phyloP scores from a whole-genome alignment of 164 flowering plant genomes.

The Cinnamomum micranthum region DNA sequence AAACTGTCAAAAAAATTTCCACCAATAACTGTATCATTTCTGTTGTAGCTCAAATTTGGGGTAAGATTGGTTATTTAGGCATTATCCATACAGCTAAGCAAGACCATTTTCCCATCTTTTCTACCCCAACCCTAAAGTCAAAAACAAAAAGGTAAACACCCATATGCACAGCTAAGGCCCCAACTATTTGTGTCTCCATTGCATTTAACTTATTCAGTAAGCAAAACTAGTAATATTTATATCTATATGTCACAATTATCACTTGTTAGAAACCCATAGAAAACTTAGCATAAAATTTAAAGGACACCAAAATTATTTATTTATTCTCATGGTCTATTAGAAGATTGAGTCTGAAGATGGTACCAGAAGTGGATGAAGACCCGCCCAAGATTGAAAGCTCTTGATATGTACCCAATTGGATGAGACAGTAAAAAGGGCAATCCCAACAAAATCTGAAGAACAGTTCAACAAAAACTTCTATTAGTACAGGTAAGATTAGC shows the following conservation, averaged over 20 bases:
- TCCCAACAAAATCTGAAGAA: conserved; percentile 79
- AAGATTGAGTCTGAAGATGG: conserved; percentile 15
- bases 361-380: conserved; percentile 96
- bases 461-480: conserved; percentile 17
- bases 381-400: conserved; percentile 93
- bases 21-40: neutral
- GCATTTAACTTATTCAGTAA: neutral
- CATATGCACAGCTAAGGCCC: neutral
- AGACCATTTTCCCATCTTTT: neutral
- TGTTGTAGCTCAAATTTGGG: neutral
- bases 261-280: neutral
- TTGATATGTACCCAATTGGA: conserved; percentile 74
- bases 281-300: neutral
- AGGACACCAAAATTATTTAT: too few species aligned
- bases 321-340: neutral
- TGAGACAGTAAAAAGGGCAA: conserved; percentile 68
- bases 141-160: neutral
- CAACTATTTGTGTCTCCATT: too few species aligned
- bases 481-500: neutral
- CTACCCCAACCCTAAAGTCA: neutral
- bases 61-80: neutral
- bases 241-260: too few species aligned
- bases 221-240: neutral
- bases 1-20: neutral
- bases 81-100: neutral